These are phyloP conservation scores for Leptodontidium sp. DNA, from an alignment of 2,329 filamentous ascomycete genomes.

Conservation along the genomic window DNA sequence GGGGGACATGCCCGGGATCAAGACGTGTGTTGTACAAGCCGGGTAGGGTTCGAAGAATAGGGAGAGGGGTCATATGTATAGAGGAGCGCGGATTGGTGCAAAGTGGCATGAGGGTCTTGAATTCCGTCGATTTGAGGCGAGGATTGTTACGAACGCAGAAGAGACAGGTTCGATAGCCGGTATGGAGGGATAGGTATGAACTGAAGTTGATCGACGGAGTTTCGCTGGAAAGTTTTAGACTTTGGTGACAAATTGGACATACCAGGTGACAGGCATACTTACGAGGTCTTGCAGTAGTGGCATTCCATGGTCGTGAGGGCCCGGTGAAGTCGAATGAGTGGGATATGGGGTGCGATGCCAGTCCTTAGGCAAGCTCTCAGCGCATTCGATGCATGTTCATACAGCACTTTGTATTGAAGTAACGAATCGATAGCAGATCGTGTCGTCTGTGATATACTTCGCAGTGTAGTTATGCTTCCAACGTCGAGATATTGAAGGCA, in stretches of 20 bases:
- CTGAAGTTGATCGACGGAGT: constrained; percentile 1
- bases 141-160: constrained; percentile 5
- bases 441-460: background rate
- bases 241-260: background rate
- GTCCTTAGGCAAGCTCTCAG: constrained; percentile 2
- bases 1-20: background rate
- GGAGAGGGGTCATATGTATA: background rate
- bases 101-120: constrained; percentile 1
- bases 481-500: background rate
- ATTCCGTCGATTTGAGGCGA: background rate
- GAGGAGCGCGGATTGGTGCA: constrained; percentile 6
- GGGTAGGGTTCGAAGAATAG: background rate
- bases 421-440: background rate
- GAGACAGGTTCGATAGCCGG: background rate
- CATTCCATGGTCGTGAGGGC: constrained; percentile 5
- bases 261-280: background rate
- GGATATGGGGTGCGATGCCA: constrained; percentile 9
- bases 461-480: background rate
- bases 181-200: constrained; percentile 11
- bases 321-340: background rate
- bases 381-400: background rate
- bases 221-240: background rate
- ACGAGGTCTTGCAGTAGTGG: constrained; percentile 5
- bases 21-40: background rate
- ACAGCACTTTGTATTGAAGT: constrained; percentile 1